phyloP scores from a whole-genome alignment of 2,329 filamentous ascomycete genomes.

The Endothia cerciana region DNA sequence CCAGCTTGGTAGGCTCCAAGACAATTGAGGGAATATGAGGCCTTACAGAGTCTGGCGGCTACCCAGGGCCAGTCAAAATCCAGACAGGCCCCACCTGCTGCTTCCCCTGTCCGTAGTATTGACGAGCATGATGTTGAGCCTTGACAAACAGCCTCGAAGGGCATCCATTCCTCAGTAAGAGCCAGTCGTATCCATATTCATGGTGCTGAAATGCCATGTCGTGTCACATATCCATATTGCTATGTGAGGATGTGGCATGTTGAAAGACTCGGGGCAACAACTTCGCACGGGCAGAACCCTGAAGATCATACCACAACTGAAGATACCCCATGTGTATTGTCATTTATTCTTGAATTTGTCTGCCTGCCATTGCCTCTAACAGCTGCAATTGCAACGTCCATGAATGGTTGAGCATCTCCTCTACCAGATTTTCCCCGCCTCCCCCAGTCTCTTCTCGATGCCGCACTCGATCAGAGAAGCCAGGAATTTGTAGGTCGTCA shows the following conservation, averaged over 20 bases:
- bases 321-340: neutral
- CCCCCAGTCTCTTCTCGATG: neutral
- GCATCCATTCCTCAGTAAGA: neutral
- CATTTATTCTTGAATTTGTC: constrained; percentile 6
- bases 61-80: constrained; percentile 1
- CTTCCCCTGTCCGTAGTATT: no score
- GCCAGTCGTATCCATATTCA: neutral
- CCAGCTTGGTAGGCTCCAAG: no score
- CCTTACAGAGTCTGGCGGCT: neutral
- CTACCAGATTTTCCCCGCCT: constrained; percentile 15
- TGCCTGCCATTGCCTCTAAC: constrained; percentile 18
- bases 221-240: neutral
- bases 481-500: neutral
- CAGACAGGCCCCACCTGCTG: neutral
- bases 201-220: neutral
- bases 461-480: neutral
- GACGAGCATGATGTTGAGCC: neutral
- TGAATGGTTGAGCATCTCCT: constrained; percentile 15
- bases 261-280: neutral
- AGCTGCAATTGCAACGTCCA: constrained; percentile 11
- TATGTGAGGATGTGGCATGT: neutral
- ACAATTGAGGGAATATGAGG: neutral
- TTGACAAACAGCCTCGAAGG: neutral
- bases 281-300: neutral
- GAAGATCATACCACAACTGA: neutral